A percentile compares a stretch with the other conserved stretches of the same genome.
Evolutionary conservation across 352 stramenopile genomes (phyloP).

Genomic region (Pythium monospermum): DNA sequence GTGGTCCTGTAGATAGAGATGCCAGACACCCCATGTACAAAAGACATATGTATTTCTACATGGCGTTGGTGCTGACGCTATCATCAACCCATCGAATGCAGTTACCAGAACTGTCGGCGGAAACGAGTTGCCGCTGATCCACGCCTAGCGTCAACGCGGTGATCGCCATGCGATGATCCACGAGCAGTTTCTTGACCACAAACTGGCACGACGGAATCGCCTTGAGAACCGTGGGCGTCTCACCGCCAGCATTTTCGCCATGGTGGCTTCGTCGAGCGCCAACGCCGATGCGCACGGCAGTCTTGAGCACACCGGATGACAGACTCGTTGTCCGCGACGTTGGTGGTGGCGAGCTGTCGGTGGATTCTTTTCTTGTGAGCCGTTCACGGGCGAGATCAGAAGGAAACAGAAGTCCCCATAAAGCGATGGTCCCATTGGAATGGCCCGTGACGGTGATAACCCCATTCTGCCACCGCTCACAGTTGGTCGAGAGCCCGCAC

Average conservation of each 20-base stretch:
- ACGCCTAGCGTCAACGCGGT: slow-evolving; percentile 47
- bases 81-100: slow-evolving; percentile 83
- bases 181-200: slow-evolving; percentile 67
- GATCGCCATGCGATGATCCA: slow-evolving; percentile 58
- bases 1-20: too few relatives aligned
- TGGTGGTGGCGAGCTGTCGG: not conserved
- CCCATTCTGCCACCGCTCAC: slow-evolving; percentile 66
- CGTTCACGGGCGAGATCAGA: slow-evolving; percentile 38
- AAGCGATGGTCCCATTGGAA: slow-evolving; percentile 61
- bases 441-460: slow-evolving; percentile 67
- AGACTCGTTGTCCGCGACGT: not conserved
- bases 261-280: not conserved
- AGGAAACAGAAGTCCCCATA: slow-evolving; percentile 64
- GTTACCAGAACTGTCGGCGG: slow-evolving; percentile 53
- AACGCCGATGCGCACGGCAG: slow-evolving; percentile 11
- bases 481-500: slow-evolving; percentile 52
- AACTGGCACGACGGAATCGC: slow-evolving; percentile 62
- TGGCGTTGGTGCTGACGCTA: slow-evolving; percentile 54
- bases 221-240: slow-evolving; percentile 21
- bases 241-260: not conserved
- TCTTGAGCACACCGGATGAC: slow-evolving; percentile 4
- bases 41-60: slow-evolving; percentile 25
- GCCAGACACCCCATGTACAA: too few relatives aligned
- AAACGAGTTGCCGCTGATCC: slow-evolving; percentile 68
- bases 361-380: not conserved